Evolutionary conservation across 2,329 filamentous ascomycete genomes (phyloP).

Genomic region (Colletotrichum musae): DNA sequence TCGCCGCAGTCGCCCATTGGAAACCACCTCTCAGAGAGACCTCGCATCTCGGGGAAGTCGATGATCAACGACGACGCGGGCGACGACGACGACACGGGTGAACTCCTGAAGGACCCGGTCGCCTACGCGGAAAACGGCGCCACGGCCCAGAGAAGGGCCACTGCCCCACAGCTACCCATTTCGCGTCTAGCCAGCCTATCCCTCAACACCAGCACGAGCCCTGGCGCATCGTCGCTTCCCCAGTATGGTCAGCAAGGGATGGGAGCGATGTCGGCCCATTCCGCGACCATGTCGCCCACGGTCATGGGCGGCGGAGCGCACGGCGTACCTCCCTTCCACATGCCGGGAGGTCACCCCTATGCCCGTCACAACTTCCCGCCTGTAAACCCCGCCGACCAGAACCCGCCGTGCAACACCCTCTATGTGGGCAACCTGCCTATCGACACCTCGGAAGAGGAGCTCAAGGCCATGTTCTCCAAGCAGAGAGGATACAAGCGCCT

Average conservation of each 20-base stretch:
- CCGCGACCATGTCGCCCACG: constrained; percentile 70
- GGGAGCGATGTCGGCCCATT: constrained; percentile 54
- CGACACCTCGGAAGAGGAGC: constrained; percentile 93
- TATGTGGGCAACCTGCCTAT: constrained; percentile 98
- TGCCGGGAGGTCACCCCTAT: constrained; percentile 46
- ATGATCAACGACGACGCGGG: constrained; percentile 77
- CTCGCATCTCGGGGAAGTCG: constrained; percentile 76
- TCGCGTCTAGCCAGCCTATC: constrained; percentile 79
- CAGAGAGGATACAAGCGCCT: constrained; percentile 95
- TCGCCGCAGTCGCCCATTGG: constrained; percentile 82
- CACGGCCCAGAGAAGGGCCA: constrained; percentile 72
- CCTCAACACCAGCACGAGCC: constrained; percentile 73
- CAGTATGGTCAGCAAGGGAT: constrained; percentile 55
- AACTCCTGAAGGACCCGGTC: constrained; percentile 80
- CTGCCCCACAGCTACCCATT: constrained; percentile 80
- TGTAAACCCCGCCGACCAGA: constrained; percentile 94
- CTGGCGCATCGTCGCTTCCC: constrained; percentile 67
- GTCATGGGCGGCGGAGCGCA: constrained; percentile 60
- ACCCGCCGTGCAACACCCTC: constrained; percentile 96
- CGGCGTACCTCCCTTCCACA: constrained; percentile 48
- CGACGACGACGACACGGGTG: constrained; percentile 79
- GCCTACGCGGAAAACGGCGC: constrained; percentile 80
- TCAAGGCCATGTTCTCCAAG: constrained; percentile 93
- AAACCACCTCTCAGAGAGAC: constrained; percentile 75
- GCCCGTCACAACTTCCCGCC: constrained; percentile 79